Percentiles rank a stretch among this genome's conserved stretches.
Evolutionary conservation across 2,329 filamentous ascomycete genomes (phyloP).

Genomic region (Nemania serpens): DNA sequence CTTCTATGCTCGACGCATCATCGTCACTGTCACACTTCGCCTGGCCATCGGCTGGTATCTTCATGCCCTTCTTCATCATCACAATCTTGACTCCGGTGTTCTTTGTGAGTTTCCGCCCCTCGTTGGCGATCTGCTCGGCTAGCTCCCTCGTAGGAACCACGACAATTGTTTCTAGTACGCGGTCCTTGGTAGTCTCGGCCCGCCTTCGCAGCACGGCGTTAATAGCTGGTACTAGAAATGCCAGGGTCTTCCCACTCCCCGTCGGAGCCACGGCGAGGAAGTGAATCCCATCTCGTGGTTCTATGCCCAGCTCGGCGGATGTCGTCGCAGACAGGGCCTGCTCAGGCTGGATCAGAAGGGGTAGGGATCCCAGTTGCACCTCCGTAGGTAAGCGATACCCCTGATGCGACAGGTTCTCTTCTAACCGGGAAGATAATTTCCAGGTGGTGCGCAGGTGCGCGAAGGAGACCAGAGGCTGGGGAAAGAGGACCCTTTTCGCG

Average conservation of each 20-base stretch:
- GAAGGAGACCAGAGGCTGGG: conserved; percentile 81
- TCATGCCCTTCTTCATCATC: conserved; percentile 85
- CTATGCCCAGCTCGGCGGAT: conserved; percentile 42
- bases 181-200: conserved; percentile 51
- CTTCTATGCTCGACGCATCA: conserved; percentile 31
- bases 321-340: conserved; percentile 49
- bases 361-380: conserved; percentile 86
- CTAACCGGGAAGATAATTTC: conserved; percentile 72
- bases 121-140: conserved; percentile 78
- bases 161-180: conserved; percentile 68
- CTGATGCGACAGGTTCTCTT: conserved; percentile 80
- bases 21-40: conserved; percentile 24
- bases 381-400: conserved; percentile 89
- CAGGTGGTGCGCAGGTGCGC: conserved; percentile 71
- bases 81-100: conserved; percentile 81
- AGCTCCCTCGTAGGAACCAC: conserved; percentile 80
- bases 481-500: conserved; percentile 67
- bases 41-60: conserved; percentile 56
- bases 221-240: conserved; percentile 86
- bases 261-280: conserved; percentile 90
- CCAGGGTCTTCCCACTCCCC: conserved; percentile 94
- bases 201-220: conserved; percentile 70
- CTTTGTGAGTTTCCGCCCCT: conserved; percentile 78
- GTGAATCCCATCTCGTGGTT: conserved; percentile 58
- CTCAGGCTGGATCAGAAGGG: conserved; percentile 69